A percentile compares a stretch with the other conserved stretches of the same genome.
These are phyloP conservation scores for Chaetomium globosum DNA, from an alignment of 2,329 filamentous ascomycete species.

Conservation along the genomic window DNA sequence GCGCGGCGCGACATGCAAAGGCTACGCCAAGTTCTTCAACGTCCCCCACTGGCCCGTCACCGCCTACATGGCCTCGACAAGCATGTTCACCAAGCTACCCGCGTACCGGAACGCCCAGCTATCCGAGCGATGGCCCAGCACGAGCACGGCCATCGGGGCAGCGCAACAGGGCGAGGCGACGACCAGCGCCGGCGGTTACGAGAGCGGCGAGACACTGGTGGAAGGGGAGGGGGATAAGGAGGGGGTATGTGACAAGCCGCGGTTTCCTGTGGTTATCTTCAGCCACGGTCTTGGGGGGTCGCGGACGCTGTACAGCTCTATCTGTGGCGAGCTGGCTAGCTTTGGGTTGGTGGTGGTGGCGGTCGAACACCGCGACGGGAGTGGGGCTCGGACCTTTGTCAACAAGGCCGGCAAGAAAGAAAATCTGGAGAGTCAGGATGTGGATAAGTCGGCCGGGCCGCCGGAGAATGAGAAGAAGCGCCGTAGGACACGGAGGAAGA, in stretches of 20 bases:
- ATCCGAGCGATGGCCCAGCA: conserved; percentile 55
- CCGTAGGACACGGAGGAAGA: conserved; percentile 1
- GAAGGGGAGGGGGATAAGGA: conserved; percentile 39
- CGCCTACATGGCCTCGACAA: conserved; percentile 58
- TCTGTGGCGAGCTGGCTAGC: conserved; percentile 68
- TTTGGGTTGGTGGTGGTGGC: conserved; percentile 67
- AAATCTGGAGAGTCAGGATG: conserved; percentile 34
- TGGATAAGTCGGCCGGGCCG: conserved; percentile 35
- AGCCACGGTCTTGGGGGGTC: conserved; percentile 68
- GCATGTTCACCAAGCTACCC: conserved; percentile 66
- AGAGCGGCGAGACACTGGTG: conserved; percentile 13
- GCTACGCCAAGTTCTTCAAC: conserved; percentile 64
- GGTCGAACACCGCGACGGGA: conserved; percentile 67
- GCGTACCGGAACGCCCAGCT: conserved; percentile 63
- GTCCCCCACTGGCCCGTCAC: conserved; percentile 53
- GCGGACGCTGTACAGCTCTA: conserved; percentile 62
- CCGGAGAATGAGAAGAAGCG: conserved; percentile 18
- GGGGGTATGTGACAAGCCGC: conserved; percentile 38
- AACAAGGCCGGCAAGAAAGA: conserved; percentile 48
- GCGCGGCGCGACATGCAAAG: conserved; percentile 57
- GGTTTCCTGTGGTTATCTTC: conserved; percentile 66
- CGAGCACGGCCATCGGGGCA: not conserved
- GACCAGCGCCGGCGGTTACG: not conserved
- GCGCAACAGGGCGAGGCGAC: not conserved
- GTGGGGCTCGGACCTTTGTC: conserved; percentile 62